phyloP scores from a whole-genome alignment of 2,329 filamentous ascomycete genomes.

The Cytospora mali region DNA sequence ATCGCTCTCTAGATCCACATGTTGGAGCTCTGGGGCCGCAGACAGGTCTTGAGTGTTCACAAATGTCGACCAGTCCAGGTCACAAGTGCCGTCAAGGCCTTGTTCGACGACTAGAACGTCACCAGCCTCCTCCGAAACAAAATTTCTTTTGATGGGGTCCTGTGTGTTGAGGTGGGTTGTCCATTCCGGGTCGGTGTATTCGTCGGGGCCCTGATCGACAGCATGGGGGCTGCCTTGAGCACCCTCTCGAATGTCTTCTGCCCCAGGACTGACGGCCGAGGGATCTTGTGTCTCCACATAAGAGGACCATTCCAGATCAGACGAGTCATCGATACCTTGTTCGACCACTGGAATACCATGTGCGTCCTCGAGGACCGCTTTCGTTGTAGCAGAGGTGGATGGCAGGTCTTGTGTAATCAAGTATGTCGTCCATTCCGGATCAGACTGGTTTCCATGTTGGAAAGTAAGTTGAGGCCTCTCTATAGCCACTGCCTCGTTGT shows the following conservation, averaged over 20 bases:
- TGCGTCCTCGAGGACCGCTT: background rate
- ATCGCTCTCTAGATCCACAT: background rate
- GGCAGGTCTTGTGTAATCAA: slow-evolving; percentile 3
- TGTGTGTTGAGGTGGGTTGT: too few relatives aligned
- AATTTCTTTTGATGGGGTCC: background rate
- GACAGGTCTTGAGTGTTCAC: background rate
- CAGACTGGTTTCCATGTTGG: slow-evolving; percentile 2
- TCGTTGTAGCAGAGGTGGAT: background rate
- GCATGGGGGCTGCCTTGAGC: background rate
- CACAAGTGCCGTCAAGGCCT: background rate
- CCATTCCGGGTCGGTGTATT: background rate
- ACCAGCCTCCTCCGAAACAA: background rate
- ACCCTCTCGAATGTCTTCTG: background rate
- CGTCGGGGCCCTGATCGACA: background rate
- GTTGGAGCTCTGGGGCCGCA: background rate
- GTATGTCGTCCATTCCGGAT: slow-evolving; percentile 18
- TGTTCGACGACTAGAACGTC: background rate
- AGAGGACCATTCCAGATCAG: slow-evolving; percentile 16
- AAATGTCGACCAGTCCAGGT: background rate
- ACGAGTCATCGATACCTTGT: slow-evolving; percentile 5
- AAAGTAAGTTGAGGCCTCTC: background rate
- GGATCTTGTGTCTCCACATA: slow-evolving; percentile 19
- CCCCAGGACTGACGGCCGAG: background rate
- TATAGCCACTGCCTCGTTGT: background rate
- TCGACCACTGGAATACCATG: background rate